A percentile compares a stretch with the other conserved stretches of the same genome.
phyloP scores from a whole-genome alignment of 2,329 filamentous ascomycete genomes.

The Cercospora sojina region DNA sequence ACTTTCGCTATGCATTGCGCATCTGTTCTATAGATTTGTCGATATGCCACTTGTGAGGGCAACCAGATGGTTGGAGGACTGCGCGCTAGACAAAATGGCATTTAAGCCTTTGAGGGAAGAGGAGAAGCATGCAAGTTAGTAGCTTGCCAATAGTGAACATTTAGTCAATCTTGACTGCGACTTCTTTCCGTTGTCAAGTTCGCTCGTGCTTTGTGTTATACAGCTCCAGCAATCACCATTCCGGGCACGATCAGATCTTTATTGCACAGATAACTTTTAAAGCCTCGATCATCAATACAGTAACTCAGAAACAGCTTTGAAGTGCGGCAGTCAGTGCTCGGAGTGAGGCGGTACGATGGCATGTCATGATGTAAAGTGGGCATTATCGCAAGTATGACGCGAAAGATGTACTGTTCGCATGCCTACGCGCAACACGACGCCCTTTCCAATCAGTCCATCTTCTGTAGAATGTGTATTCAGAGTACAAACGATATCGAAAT shows the following conservation, averaged over 20 bases:
- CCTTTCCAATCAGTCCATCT: neutral
- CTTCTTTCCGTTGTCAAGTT: neutral
- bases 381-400: neutral
- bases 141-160: neutral
- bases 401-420: neutral
- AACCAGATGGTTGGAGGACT: constrained; percentile 13
- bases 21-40: constrained; percentile 18
- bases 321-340: neutral
- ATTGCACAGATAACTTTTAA: neutral
- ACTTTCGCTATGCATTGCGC: constrained; percentile 6
- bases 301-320: neutral
- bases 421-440: neutral
- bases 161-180: neutral
- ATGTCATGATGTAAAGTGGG: neutral
- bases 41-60: constrained; percentile 19
- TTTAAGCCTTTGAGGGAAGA: neutral
- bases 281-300: neutral
- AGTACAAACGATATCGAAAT: neutral
- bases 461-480: neutral
- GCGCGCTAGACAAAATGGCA: constrained; percentile 1
- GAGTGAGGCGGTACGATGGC: neutral
- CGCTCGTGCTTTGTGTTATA: neutral
- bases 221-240: neutral
- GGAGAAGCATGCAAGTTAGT: neutral
- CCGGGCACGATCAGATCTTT: neutral